Conservation (phyloP, 2,329 filamentous ascomycete genomes). For the Pyrenophora tritici-repentis region DNA sequence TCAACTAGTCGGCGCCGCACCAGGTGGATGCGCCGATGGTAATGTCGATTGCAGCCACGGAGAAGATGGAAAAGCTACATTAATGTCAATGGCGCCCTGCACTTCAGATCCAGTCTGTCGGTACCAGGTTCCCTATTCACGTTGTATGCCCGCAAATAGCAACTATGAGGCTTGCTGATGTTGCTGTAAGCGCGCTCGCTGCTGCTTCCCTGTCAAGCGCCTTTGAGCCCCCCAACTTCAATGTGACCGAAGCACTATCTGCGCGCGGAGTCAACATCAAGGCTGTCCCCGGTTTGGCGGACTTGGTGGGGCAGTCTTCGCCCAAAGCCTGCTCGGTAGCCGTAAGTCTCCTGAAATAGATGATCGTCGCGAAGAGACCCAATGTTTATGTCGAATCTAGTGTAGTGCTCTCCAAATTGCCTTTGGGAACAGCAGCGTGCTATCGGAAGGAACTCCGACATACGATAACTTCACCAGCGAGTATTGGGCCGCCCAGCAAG, state of each 20-base stretch:
- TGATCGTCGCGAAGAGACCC: background rate
- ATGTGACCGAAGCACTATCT: constrained; percentile 26
- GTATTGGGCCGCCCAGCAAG: constrained; percentile 37
- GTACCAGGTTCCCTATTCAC: background rate
- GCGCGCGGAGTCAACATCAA: constrained; percentile 24
- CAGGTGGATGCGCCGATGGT: constrained; percentile 1
- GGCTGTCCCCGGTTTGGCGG: constrained; percentile 19
- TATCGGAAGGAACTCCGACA: constrained; percentile 17
- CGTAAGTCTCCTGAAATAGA: constrained; percentile 16
- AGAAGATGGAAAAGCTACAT: constrained; percentile 4
- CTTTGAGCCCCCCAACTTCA: constrained; percentile 26
- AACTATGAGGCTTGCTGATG: constrained; percentile 11
- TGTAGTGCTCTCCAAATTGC: constrained; percentile 21
- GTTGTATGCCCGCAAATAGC: background rate
- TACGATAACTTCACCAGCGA: constrained; percentile 27
- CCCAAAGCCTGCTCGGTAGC: constrained; percentile 24
- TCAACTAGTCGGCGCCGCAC: background rate
- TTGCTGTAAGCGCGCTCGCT: constrained; percentile 5
- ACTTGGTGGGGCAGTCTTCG: constrained; percentile 9
- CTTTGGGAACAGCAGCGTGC: constrained; percentile 19
- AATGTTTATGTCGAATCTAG: constrained; percentile 10
- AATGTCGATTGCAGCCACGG: background rate
- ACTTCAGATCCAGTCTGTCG: constrained; percentile 5
- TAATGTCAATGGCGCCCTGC: constrained; percentile 12
- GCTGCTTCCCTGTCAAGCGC: constrained; percentile 3